Evolutionary conservation across 139 green algal species (phyloP), one percentile per base, ranked within the genome.

Genomic region (Parachlorella kessleri): DNA sequence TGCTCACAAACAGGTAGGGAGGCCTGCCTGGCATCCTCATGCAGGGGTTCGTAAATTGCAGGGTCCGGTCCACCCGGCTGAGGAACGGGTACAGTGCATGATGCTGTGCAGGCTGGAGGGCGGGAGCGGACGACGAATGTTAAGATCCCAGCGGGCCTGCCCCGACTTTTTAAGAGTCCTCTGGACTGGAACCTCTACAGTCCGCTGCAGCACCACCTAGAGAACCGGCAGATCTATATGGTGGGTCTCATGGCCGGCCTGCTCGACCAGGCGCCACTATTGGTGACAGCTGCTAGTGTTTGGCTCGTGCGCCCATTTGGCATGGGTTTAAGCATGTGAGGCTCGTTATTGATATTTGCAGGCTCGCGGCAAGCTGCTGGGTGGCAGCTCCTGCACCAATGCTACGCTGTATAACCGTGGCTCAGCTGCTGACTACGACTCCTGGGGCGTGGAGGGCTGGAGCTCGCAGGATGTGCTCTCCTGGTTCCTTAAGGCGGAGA

Each of bases 341-440:
- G n/a, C n/a, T n/a, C n/a, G n/a, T n/a, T n/a, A n/a, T n/a, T n/a
- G n/a, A n/a, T n/a, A n/a, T n/a, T 1, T 76, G 48, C 71, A 76
- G 71, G 90, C 94, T 0, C 89, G 94, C 28, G 94, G 94, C 38
- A 91, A 90, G 66, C 72, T 95, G 33, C 85, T 98, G 59, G 94
- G 94, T 4, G 94, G 94, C 72, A 94, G 87, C 66, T 93, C 87
- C 6, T 88, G 85, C 80, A 97, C 94, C 64, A 98, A 98, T 73
- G 94, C 94, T 64, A 97, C 93, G 3, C 85, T 98, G 68, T 98
- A 98, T 89, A 84, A 93, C 79, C 87, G 94, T 4, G 94, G 94
- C 18, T 79, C 79, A 0, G 42, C 90, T 0, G 76, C 78, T 0
- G 94, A 98, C 87, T 98, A 98, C 66, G 93, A 98, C 80, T 66